These are phyloP conservation scores for Colletotrichum nymphaeae DNA, from an alignment of 2,329 filamentous ascomycete genomes.

Conservation along the genomic window DNA sequence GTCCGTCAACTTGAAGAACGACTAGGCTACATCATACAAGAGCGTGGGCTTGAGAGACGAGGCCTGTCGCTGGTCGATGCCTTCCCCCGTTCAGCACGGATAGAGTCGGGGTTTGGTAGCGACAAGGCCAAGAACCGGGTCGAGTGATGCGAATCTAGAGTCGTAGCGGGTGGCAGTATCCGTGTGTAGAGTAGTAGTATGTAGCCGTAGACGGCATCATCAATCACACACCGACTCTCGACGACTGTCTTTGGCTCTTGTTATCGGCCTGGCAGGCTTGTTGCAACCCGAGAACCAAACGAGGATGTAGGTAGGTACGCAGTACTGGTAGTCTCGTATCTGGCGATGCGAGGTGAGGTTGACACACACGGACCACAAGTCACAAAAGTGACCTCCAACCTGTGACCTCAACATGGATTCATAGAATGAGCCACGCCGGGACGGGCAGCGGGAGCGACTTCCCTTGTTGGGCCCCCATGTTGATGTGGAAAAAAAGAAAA, in stretches of 20 bases:
- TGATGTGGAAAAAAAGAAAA: background rate
- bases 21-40: background rate
- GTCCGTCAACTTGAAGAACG: background rate
- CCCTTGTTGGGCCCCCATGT: background rate
- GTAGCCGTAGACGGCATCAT: background rate
- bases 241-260: background rate
- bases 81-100: background rate
- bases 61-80: background rate
- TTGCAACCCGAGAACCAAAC: background rate
- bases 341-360: conserved; percentile 3
- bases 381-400: background rate
- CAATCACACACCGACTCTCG: background rate
- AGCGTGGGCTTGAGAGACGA: background rate
- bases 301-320: background rate
- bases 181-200: background rate
- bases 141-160: conserved; percentile 12
- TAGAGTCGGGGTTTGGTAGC: conserved; percentile 8
- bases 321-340: background rate
- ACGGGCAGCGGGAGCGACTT: background rate
- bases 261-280: background rate
- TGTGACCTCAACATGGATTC: background rate
- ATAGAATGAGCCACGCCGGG: background rate
- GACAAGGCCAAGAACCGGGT: conserved; percentile 2
- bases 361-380: background rate
- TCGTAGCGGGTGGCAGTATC: background rate